Base-by-base conservation (phyloP, 495 filamentous ascomycete species). In the Acidiella bohemica region DNA sequence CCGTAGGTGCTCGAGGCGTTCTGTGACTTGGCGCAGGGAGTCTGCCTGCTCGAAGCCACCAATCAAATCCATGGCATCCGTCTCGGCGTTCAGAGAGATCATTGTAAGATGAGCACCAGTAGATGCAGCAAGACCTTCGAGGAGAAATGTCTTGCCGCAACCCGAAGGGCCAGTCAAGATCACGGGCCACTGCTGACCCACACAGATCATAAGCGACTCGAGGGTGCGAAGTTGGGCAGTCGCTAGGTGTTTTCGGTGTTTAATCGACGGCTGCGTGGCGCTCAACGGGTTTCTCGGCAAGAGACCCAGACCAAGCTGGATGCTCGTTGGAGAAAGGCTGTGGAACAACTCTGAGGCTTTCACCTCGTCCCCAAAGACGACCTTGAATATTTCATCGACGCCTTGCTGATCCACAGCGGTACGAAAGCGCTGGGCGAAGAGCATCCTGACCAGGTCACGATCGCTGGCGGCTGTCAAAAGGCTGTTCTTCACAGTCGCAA, bases 1-100 rank as follows among this genome's bases (percentile, higher is more conserved):
- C 9, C 34, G 34, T 14, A 29, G 9, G 4, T 26, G 24, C 20
- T 34, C 9, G 20, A 41, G n/a, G 13, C 23, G 19, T 18, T 41
- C 28, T 9, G 23, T 5, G 10, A 13, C 33, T 32, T 76, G 73
- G 32, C 88, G 71, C 22, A 75, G 63, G 35, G 83, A 70, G 56
- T 96, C 86, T 24, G 84, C 77, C 60, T 99, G 92, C 53, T 96
- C 92, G 54, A 92, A 99, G 0, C 90, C 86, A 48, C 92, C 92
- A 37, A 99, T 80, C 17, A 99, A 69, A 54, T 99, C 92, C 75
- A 88, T 94, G 12, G 88, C 83, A 59, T 99, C 92, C 34, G 88
- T 82, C 46, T 96, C 92, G 3, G 83, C 74, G 57, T 92, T 95
- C 50, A 96, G 66, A 9, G 86, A 73, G 39, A 95, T 76, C 29